These are phyloP conservation scores for Rhodomyrtus psidioides DNA, from an alignment of 441 rosid genomes.

Conservation along the genomic window DNA sequence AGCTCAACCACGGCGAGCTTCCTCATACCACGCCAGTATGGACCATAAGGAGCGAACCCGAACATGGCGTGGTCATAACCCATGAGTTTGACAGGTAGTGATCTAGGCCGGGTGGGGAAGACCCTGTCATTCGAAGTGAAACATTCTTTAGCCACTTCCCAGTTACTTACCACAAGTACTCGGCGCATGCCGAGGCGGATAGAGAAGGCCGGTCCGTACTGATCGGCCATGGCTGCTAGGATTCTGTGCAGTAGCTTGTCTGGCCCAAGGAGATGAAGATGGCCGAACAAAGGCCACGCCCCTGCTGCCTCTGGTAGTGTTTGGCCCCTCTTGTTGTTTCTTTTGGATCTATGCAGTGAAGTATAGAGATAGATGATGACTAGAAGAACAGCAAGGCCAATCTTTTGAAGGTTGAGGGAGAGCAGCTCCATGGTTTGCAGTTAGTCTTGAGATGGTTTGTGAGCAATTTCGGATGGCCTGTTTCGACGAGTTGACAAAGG, in stretches of 20 bases:
- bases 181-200: constrained; percentile 20
- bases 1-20: constrained; percentile 27
- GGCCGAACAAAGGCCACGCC: constrained; percentile 35
- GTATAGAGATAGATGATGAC: not conserved
- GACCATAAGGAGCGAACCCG: constrained; percentile 33
- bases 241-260: constrained; percentile 20
- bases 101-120: constrained; percentile 24
- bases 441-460: not conserved
- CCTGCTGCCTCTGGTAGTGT: constrained; percentile 28
- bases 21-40: constrained; percentile 34
- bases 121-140: constrained; percentile 30
- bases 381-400: not conserved
- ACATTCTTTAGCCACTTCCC: constrained; percentile 33
- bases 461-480: not conserved
- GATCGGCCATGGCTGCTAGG: constrained; percentile 28
- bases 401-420: not conserved
- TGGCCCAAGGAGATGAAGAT: constrained; percentile 22
- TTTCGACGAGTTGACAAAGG: not conserved
- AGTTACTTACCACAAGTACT: constrained; percentile 25
- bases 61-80: constrained; percentile 23
- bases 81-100: constrained; percentile 15
- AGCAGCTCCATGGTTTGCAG: not conserved
- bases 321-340: constrained; percentile 2
- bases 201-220: constrained; percentile 26
- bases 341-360: not conserved